phyloP scores from a whole-genome alignment of 2,329 filamentous ascomycete species.

The Diaporthe citrichinensis region DNA sequence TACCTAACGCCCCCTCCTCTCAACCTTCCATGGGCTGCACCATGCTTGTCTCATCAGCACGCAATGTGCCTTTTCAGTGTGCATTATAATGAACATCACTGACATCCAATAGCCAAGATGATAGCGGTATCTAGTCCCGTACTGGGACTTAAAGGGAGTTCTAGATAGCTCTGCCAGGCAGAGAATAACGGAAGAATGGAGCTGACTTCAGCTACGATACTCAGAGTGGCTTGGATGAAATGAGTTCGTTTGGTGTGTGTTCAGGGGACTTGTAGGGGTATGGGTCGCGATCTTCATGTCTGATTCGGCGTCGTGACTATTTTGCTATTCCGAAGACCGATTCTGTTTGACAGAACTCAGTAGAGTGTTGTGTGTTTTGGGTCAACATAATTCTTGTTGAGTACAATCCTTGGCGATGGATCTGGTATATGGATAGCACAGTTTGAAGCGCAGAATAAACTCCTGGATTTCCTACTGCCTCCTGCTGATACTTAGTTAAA shows the following conservation, averaged over 20 bases:
- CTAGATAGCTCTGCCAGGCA: background rate
- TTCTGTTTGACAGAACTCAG: background rate
- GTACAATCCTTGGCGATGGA: background rate
- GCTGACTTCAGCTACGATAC: background rate
- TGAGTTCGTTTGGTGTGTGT: background rate
- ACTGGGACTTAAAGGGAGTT: too few relatives aligned
- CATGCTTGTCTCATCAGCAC: background rate
- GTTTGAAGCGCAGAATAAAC: background rate
- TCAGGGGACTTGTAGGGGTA: too few relatives aligned
- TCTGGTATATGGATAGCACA: background rate
- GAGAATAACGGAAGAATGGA: background rate
- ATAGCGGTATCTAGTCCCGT: constrained; percentile 4
- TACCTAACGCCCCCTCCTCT: too few relatives aligned
- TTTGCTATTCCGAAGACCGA: too few relatives aligned
- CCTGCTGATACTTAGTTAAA: background rate
- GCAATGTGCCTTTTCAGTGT: background rate
- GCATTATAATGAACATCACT: background rate
- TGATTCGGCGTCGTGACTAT: too few relatives aligned
- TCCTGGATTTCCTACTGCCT: too few relatives aligned
- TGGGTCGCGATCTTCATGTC: background rate
- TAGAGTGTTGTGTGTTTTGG: background rate
- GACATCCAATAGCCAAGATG: constrained; percentile 28
- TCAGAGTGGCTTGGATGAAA: too few relatives aligned
- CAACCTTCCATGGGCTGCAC: too few relatives aligned
- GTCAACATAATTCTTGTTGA: background rate